Evolutionary conservation across 2,329 filamentous ascomycete genomes (phyloP).

Genomic region (Neobulgaria alba): DNA sequence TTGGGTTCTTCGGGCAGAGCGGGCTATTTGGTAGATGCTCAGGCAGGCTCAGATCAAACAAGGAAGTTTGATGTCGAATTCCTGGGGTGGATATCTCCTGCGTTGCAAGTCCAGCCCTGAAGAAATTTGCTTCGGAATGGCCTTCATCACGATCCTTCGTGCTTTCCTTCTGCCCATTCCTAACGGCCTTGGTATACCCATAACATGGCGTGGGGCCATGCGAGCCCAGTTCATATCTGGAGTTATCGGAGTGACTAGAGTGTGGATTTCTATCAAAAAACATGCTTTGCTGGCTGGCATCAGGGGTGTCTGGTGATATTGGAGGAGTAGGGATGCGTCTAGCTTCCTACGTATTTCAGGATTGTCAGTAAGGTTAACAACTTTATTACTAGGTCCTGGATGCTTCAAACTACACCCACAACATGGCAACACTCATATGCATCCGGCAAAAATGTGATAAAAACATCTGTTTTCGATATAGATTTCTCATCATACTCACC

Average conservation of each 20-base stretch:
- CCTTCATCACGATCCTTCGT: too few species aligned
- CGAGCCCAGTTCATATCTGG: too few species aligned
- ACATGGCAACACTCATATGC: too few species aligned
- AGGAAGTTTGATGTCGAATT: too few species aligned
- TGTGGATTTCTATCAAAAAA: conserved; percentile 21
- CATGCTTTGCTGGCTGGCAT: conserved; percentile 16
- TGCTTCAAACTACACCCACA: too few species aligned
- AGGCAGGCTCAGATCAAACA: conserved; percentile 33
- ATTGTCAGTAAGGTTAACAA: not conserved
- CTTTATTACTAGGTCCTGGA: not conserved
- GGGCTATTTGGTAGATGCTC: conserved; percentile 37
- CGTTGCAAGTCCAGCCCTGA: too few species aligned
- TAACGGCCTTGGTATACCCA: too few species aligned
- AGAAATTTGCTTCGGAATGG: too few species aligned
- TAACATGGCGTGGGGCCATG: too few species aligned
- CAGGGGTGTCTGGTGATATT: conserved; percentile 12
- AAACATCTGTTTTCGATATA: too few species aligned
- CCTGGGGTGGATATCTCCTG: too few species aligned
- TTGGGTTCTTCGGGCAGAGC: conserved; percentile 34
- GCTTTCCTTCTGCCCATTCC: conserved; percentile 13
- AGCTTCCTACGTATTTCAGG: conserved; percentile 19
- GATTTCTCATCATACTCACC: conserved; percentile 19
- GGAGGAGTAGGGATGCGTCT: conserved; percentile 27
- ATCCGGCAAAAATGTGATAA: too few species aligned
- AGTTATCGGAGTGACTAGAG: conserved; percentile 2